Conservation (phyloP, 2,329 filamentous ascomycete species). For the Sphaerulina populicola region DNA sequence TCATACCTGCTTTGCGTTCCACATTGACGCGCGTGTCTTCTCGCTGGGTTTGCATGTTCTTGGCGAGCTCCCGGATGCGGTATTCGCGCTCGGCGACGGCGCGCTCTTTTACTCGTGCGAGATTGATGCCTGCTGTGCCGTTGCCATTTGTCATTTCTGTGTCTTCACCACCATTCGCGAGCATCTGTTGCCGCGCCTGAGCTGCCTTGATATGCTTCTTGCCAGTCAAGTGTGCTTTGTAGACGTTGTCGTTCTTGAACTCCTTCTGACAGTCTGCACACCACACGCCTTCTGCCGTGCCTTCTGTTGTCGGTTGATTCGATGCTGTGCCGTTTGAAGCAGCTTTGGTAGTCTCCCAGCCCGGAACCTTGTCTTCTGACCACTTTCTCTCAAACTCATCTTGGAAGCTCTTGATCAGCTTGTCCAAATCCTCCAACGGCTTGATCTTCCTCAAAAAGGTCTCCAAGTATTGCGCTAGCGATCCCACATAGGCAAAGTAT, state of each 20-base stretch:
- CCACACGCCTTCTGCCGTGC: slow-evolving; percentile 65
- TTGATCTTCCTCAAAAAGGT: slow-evolving; percentile 75
- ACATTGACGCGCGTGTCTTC: slow-evolving; percentile 88
- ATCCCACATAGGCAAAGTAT: slow-evolving; percentile 82
- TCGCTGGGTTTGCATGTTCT: slow-evolving; percentile 77
- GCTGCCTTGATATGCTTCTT: slow-evolving; percentile 89
- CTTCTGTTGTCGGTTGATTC: slow-evolving; percentile 42
- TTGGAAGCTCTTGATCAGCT: slow-evolving; percentile 66
- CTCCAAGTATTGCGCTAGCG: slow-evolving; percentile 75
- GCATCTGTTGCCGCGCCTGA: slow-evolving; percentile 49
- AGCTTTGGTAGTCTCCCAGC: slow-evolving; percentile 55
- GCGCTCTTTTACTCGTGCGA: slow-evolving; percentile 65
- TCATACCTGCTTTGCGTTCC: slow-evolving; percentile 95
- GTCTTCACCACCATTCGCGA: slow-evolving; percentile 23
- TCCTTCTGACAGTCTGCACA: slow-evolving; percentile 89
- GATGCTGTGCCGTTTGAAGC: slow-evolving; percentile 20
- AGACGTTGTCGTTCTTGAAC: slow-evolving; percentile 92
- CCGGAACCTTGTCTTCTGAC: slow-evolving; percentile 68
- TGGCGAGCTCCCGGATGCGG: slow-evolving; percentile 68
- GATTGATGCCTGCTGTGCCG: slow-evolving; percentile 14
- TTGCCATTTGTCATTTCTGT: slow-evolving; percentile 18
- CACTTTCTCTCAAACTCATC: slow-evolving; percentile 76
- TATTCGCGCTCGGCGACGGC: slow-evolving; percentile 85
- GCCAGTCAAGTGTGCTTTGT: slow-evolving; percentile 77
- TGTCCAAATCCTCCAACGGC: slow-evolving; percentile 77